Conservation (phyloP, 129 eudicot genomes). For the Ambrosia trifida region DNA sequence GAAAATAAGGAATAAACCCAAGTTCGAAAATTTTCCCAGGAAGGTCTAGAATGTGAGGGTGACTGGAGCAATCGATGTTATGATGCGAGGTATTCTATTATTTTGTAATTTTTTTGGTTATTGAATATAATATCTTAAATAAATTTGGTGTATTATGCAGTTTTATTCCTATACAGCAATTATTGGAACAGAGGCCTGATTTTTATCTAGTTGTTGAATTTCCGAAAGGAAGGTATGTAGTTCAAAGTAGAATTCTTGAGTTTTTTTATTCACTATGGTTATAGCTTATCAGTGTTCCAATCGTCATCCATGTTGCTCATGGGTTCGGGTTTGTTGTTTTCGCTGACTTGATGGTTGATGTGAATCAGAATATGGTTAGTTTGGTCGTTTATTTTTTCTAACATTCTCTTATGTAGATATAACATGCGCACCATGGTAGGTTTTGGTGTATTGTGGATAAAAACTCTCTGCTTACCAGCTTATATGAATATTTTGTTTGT, state of each 20-base stretch:
- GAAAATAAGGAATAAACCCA: not conserved
- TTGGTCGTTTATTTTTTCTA: too few species aligned
- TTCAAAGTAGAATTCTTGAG: too few species aligned
- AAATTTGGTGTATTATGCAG: constrained; percentile 39
- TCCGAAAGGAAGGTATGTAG: constrained; percentile 40
- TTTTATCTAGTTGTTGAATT: constrained; percentile 67
- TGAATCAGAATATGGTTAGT: not conserved
- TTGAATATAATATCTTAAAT: not conserved
- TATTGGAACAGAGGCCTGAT: constrained; percentile 63
- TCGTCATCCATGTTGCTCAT: too few species aligned
- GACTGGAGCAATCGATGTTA: constrained; percentile 74
- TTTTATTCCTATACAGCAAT: constrained; percentile 53
- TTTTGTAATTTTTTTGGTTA: not conserved
- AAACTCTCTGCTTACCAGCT: too few species aligned
- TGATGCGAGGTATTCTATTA: constrained; percentile 32
- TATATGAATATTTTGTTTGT: too few species aligned
- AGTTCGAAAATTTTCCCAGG: constrained; percentile 23
- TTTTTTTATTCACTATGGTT: not conserved
- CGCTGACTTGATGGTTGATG: not conserved
- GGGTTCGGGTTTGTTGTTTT: too few species aligned
- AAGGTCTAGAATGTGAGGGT: constrained; percentile 81
- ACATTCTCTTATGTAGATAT: too few species aligned
- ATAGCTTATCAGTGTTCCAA: too few species aligned
- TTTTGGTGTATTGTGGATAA: too few species aligned
- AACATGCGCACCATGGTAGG: too few species aligned